phyloP scores from a whole-genome alignment of 495 filamentous ascomycete species.

The Penicillium pancosmium region DNA sequence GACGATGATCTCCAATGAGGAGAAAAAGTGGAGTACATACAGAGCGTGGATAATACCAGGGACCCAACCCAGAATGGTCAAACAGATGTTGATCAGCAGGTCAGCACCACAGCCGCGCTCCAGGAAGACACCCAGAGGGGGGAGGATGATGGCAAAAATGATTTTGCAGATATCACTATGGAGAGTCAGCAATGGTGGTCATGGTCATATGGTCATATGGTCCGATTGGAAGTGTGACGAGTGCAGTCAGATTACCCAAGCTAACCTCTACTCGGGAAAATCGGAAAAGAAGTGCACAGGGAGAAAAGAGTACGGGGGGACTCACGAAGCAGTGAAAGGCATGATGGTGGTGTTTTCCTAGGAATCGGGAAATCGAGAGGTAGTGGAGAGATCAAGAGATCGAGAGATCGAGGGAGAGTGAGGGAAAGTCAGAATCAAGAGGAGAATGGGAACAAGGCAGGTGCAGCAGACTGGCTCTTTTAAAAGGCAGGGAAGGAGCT shows the following conservation, averaged over 20 bases:
- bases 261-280: background rate
- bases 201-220: background rate
- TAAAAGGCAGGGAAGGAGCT: conserved; percentile 21
- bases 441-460: conserved; percentile 11
- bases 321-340: conserved; percentile 69
- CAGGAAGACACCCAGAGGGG: conserved; percentile 89
- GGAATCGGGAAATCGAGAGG: background rate
- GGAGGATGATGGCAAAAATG: conserved; percentile 83
- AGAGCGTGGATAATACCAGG: conserved; percentile 75
- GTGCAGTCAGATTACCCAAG: background rate
- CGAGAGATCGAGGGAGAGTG: background rate
- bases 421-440: background rate
- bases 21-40: conserved; percentile 46
- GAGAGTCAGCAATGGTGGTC: background rate
- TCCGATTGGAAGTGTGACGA: conserved; percentile 1
- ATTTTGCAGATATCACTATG: conserved; percentile 89
- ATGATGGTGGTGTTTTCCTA: conserved; percentile 41
- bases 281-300: background rate
- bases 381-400: background rate
- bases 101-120: conserved; percentile 83
- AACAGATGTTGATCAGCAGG: conserved; percentile 82
- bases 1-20: background rate
- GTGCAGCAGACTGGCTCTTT: conserved; percentile 23
- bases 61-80: conserved; percentile 82
- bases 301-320: conserved; percentile 10